Conservation (phyloP, 1,284 basidiomycete species). For the Dichomitus squalens region DNA sequence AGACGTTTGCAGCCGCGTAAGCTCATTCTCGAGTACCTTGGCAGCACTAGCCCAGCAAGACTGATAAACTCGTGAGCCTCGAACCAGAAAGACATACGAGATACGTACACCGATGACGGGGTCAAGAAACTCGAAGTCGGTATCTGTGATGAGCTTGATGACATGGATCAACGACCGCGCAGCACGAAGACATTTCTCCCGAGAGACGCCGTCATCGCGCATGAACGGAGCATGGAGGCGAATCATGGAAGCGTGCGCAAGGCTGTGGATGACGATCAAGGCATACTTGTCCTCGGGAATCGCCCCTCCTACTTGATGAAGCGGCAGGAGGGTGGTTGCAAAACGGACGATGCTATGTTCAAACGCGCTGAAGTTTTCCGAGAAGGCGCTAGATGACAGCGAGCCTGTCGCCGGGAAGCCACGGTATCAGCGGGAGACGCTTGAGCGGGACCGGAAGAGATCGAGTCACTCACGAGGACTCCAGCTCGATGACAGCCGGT, state of each 20-base stretch:
- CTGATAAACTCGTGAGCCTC: slow-evolving; percentile 37
- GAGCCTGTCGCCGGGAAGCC: slow-evolving; percentile 28
- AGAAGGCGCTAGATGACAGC: slow-evolving; percentile 46
- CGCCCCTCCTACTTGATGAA: slow-evolving; percentile 62
- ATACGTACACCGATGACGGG: slow-evolving; percentile 70
- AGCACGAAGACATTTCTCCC: slow-evolving; percentile 65
- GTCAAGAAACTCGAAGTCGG: slow-evolving; percentile 70
- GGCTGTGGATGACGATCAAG: slow-evolving; percentile 61
- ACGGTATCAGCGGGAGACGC: not conserved
- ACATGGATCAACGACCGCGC: slow-evolving; percentile 59
- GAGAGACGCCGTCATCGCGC: slow-evolving; percentile 57
- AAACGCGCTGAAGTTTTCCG: slow-evolving; percentile 59
- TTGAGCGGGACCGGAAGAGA: not conserved
- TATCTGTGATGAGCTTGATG: slow-evolving; percentile 60
- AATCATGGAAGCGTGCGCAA: slow-evolving; percentile 69
- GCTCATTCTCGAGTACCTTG: slow-evolving; percentile 64
- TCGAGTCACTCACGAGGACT: slow-evolving; percentile 49
- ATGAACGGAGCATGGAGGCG: slow-evolving; percentile 65
- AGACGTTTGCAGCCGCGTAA: slow-evolving; percentile 55
- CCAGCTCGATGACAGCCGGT: slow-evolving; percentile 60
- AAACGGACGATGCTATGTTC: slow-evolving; percentile 68
- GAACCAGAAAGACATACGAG: slow-evolving; percentile 1
- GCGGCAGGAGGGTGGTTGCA: slow-evolving; percentile 59
- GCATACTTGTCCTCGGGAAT: slow-evolving; percentile 60
- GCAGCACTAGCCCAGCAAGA: slow-evolving; percentile 72